Evolutionary conservation across 2,329 filamentous ascomycete species (phyloP).

Genomic region (Fusarium burgessii): DNA sequence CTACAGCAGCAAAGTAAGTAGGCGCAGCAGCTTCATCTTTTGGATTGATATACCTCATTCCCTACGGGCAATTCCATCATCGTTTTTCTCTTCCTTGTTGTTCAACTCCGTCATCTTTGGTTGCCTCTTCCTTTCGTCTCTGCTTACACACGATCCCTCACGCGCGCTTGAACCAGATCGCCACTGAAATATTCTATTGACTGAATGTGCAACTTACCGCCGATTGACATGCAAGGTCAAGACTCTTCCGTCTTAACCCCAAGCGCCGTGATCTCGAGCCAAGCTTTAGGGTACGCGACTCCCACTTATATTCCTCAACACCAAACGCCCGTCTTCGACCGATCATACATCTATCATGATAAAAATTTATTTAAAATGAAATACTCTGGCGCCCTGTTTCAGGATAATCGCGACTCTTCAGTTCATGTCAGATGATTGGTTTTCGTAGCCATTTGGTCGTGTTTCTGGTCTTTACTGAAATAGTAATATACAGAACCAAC

Average conservation of each 20-base stretch:
- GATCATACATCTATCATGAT: constrained; percentile 3
- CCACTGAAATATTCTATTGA: background rate
- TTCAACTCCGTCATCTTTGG: background rate
- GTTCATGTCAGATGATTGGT: constrained; percentile 15
- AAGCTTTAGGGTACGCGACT: constrained; percentile 12
- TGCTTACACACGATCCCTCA: background rate
- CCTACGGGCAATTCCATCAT: constrained; percentile 1
- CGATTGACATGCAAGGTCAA: background rate
- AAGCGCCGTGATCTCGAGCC: constrained; percentile 14
- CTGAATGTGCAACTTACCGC: background rate
- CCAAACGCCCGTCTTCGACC: background rate
- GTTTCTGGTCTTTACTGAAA: background rate
- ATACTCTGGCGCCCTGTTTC: constrained; percentile 5
- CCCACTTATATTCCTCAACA: background rate
- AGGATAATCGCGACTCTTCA: background rate
- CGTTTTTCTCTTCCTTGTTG: background rate
- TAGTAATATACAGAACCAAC: constrained; percentile 6
- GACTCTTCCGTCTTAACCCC: background rate
- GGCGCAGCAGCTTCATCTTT: constrained; percentile 19
- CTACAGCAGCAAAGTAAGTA: constrained; percentile 1
- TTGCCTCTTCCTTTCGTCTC: constrained; percentile 26
- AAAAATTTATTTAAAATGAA: background rate
- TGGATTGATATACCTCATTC: constrained; percentile 15
- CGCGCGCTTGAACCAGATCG: background rate
- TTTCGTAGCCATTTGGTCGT: background rate